These are phyloP conservation scores for Lactuca sativa DNA, from an alignment of 129 eudicot species.

Conservation along the genomic window DNA sequence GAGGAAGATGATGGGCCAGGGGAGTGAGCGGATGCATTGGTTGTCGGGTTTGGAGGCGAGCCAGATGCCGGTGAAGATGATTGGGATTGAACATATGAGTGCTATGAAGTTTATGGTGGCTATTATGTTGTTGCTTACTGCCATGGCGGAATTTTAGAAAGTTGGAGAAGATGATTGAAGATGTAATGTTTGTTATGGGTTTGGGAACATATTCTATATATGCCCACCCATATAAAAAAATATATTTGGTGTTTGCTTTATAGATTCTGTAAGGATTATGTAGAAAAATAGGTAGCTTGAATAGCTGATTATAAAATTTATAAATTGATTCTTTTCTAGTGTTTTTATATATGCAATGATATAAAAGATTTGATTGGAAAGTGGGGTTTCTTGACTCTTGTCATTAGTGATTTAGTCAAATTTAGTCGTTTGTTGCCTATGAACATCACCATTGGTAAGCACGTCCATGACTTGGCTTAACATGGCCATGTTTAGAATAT, in stretches of 20 bases:
- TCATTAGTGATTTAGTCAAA: slow-evolving; percentile 18
- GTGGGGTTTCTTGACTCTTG: slow-evolving; percentile 20
- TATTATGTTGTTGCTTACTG: slow-evolving; percentile 85
- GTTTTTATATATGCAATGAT: slow-evolving; percentile 33
- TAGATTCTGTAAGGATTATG: slow-evolving; percentile 27
- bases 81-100: slow-evolving; percentile 79
- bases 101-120: slow-evolving; percentile 84
- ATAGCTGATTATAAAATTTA: not conserved
- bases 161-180: slow-evolving; percentile 13
- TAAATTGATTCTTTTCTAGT: slow-evolving; percentile 23
- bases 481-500: too few relatives aligned
- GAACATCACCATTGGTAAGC: not conserved
- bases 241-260: slow-evolving; percentile 19
- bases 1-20: slow-evolving; percentile 79
- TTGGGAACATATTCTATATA: slow-evolving; percentile 32
- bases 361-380: slow-evolving; percentile 21
- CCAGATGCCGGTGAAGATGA: slow-evolving; percentile 86
- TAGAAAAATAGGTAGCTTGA: slow-evolving; percentile 11
- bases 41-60: slow-evolving; percentile 85
- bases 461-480: too few relatives aligned
- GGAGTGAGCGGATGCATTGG: slow-evolving; percentile 88
- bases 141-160: slow-evolving; percentile 46
- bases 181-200: slow-evolving; percentile 32
- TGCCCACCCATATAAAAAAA: slow-evolving; percentile 21
- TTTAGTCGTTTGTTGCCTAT: slow-evolving; percentile 3